Percentiles rank a stretch among this genome's conserved stretches.
Evolutionary conservation across 257 asterid genomes (phyloP).

Genomic region (Solanum etuberosum): DNA sequence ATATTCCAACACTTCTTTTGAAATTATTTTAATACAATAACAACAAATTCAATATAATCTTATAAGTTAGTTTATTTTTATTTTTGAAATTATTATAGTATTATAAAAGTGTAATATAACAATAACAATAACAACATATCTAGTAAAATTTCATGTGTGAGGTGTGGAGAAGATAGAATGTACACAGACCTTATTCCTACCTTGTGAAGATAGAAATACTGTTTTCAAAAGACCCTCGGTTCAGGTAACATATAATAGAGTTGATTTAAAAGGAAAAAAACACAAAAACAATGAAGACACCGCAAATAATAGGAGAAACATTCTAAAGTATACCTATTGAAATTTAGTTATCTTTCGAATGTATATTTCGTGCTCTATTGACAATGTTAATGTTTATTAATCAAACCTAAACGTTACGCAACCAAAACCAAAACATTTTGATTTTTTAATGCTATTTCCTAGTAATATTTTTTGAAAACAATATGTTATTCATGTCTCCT

Average conservation of each 20-base stretch:
- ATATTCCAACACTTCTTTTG: background rate
- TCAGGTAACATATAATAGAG: background rate
- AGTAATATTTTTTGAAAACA: background rate
- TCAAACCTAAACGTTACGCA: background rate
- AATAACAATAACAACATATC: too few species aligned
- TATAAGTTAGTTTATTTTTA: too few species aligned
- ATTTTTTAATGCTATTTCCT: background rate
- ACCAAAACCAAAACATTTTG: background rate
- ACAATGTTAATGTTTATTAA: background rate
- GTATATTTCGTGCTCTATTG: background rate
- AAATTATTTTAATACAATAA: rapidly evolving
- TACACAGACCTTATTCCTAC: rapidly evolving
- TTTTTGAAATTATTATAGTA: too few species aligned
- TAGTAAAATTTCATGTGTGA: rapidly evolving
- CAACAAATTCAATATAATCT: background rate
- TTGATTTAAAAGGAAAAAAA: background rate
- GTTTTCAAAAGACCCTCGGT: rapidly evolving
- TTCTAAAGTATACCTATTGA: background rate
- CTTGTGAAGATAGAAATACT: rapidly evolving
- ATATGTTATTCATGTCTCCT: background rate
- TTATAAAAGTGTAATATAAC: too few species aligned
- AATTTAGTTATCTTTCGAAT: background rate
- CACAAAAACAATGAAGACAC: background rate
- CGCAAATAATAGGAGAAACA: background rate
- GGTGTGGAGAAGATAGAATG: rapidly evolving